A percentile compares a stretch with the other conserved stretches of the same genome.
Conservation (phyloP, 441 rosid species). For the Gossypium gossypioides region DNA sequence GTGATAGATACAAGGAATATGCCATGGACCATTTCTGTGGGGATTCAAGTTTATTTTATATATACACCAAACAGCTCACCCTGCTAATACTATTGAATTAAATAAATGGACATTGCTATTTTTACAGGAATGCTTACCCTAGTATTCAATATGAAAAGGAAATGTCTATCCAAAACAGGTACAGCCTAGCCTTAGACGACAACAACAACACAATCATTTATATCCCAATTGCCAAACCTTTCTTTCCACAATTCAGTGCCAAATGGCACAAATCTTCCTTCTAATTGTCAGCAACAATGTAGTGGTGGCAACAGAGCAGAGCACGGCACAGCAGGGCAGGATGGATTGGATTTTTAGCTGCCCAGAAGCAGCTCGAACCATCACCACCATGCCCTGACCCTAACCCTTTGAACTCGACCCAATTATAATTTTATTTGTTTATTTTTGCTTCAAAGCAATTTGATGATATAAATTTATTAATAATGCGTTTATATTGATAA, state of each 20-base stretch:
- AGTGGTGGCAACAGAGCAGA: too few relatives aligned
- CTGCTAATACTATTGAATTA: not conserved
- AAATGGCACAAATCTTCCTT: not conserved
- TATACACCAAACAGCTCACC: not conserved
- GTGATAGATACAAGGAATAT: slow-evolving; percentile 7
- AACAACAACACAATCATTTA: not conserved
- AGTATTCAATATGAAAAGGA: not conserved
- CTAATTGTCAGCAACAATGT: not conserved
- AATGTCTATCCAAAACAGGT: not conserved
- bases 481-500: too few relatives aligned
- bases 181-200: not conserved
- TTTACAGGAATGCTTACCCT: not conserved
- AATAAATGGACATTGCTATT: not conserved
- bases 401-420: too few relatives aligned
- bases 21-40: slow-evolving; percentile 4
- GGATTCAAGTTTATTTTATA: not conserved
- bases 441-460: too few relatives aligned
- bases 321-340: too few relatives aligned
- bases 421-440: too few relatives aligned
- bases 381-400: too few relatives aligned
- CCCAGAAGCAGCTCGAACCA: too few relatives aligned
- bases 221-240: not conserved
- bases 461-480: too few relatives aligned
- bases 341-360: too few relatives aligned
- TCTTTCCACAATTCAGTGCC: not conserved